Conservation (phyloP, 352 stramenopile species). For the Globisporangium barbulae region DNA sequence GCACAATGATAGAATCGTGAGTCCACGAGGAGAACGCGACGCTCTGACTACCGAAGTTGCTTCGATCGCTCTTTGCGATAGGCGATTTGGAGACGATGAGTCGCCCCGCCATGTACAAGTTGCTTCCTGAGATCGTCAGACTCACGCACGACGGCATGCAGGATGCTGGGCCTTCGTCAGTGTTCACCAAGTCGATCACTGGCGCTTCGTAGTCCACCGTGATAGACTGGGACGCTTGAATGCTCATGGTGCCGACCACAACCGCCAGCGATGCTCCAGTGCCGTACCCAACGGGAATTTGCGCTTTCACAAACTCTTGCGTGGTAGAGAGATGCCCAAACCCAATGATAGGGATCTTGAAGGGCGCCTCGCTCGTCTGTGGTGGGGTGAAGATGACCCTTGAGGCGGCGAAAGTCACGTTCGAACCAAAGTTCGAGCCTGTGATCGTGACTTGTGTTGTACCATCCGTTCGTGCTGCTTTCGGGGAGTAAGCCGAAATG, state of each 20-base stretch:
- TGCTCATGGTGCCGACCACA: constrained; percentile 32
- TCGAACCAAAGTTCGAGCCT: constrained; percentile 48
- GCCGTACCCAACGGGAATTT: constrained; percentile 41
- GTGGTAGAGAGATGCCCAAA: constrained; percentile 30
- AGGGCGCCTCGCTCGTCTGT: constrained; percentile 25
- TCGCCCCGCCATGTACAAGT: constrained; percentile 44
- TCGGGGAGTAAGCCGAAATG: constrained; percentile 22
- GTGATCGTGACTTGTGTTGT: constrained; percentile 42
- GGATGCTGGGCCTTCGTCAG: constrained; percentile 47
- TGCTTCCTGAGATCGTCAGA: constrained; percentile 46
- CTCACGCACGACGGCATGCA: constrained; percentile 46
- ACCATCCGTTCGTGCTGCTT: constrained; percentile 37
- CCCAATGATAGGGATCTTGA: constrained; percentile 33
- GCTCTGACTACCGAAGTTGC: constrained; percentile 21
- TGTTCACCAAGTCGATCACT: constrained; percentile 51
- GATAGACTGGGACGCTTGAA: constrained; percentile 35
- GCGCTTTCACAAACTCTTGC: constrained; percentile 39
- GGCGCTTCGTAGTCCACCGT: constrained; percentile 37
- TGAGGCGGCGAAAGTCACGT: constrained; percentile 32
- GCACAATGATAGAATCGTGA: constrained; percentile 36
- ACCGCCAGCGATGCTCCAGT: constrained; percentile 30
- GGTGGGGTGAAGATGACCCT: constrained; percentile 46
- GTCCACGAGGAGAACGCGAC: constrained; percentile 32
- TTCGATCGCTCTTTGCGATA: constrained; percentile 21
- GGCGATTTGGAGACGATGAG: constrained; percentile 41